These are phyloP conservation scores for Neurospora sp. DNA, from an alignment of 495 filamentous ascomycete genomes.

Conservation along the genomic window DNA sequence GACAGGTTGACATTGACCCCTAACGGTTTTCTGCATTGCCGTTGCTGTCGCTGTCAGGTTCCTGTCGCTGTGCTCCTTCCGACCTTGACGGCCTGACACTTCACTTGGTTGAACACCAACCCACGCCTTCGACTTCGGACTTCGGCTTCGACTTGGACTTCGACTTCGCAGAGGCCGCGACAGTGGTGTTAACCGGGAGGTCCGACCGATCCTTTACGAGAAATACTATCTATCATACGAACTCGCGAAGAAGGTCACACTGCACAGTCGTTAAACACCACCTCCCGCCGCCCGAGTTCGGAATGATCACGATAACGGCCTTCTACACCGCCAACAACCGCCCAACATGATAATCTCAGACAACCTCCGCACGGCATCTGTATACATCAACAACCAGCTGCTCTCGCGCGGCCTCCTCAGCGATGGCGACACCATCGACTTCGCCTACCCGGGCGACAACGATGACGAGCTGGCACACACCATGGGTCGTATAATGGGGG, in stretches of 20 bases:
- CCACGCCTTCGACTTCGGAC: not conserved
- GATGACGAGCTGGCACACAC: constrained; percentile 56
- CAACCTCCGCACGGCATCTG: constrained; percentile 77
- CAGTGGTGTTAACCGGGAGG: not conserved
- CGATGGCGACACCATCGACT: constrained; percentile 77
- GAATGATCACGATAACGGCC: not conserved
- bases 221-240: not conserved
- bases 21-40: not conserved
- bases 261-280: not conserved
- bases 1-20: not conserved
- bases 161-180: not conserved
- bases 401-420: constrained; percentile 80
- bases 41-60: not conserved
- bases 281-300: not conserved
- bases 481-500: constrained; percentile 78
- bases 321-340: not conserved
- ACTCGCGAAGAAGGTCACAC: not conserved
- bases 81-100: not conserved
- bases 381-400: constrained; percentile 93
- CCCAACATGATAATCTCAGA: constrained; percentile 58
- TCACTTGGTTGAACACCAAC: not conserved
- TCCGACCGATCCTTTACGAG: not conserved
- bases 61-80: not conserved
- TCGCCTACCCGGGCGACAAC: constrained; percentile 58
- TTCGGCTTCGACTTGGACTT: not conserved